phyloP scores from a whole-genome alignment of 2,329 filamentous ascomycete species.

The Graphium sp. region DNA sequence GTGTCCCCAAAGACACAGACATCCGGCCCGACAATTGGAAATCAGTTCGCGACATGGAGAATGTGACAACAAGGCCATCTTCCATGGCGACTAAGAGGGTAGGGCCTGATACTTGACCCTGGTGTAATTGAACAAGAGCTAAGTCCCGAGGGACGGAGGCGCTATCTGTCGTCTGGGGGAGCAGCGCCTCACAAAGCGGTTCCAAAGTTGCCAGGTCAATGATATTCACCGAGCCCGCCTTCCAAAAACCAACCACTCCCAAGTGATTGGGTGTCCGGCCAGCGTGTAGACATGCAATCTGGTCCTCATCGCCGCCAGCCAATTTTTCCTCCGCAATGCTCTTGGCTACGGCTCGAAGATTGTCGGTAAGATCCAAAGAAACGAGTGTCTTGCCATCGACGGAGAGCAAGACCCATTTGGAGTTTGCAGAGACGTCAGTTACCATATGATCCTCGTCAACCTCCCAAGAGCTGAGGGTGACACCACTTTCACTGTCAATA shows the following conservation, averaged over 20 bases:
- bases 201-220: constrained; percentile 51
- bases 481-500: constrained; percentile 39
- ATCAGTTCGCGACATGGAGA: constrained; percentile 47
- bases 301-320: constrained; percentile 29
- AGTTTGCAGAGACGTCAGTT: constrained; percentile 63
- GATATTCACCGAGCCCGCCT: constrained; percentile 62
- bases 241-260: constrained; percentile 78
- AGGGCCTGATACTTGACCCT: constrained; percentile 35
- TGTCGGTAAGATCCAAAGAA: constrained; percentile 44
- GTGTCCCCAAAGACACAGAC: constrained; percentile 70
- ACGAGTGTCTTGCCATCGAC: constrained; percentile 58
- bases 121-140: constrained; percentile 62
- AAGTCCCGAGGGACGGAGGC: constrained; percentile 73
- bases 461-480: constrained; percentile 41
- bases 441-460: constrained; percentile 38
- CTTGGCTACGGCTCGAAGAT: constrained; percentile 41
- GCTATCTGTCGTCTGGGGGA: constrained; percentile 44
- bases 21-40: constrained; percentile 55
- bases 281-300: constrained; percentile 74
- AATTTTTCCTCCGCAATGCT: constrained; percentile 36
- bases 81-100: constrained; percentile 83
- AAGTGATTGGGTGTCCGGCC: constrained; percentile 44
- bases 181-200: constrained; percentile 44
- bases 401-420: constrained; percentile 53
- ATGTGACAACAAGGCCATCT: constrained; percentile 80